Evolutionary conservation across 1,284 basidiomycete genomes (phyloP), one percentile per base, ranked within the genome.

Genomic region (Sutorius eximius): DNA sequence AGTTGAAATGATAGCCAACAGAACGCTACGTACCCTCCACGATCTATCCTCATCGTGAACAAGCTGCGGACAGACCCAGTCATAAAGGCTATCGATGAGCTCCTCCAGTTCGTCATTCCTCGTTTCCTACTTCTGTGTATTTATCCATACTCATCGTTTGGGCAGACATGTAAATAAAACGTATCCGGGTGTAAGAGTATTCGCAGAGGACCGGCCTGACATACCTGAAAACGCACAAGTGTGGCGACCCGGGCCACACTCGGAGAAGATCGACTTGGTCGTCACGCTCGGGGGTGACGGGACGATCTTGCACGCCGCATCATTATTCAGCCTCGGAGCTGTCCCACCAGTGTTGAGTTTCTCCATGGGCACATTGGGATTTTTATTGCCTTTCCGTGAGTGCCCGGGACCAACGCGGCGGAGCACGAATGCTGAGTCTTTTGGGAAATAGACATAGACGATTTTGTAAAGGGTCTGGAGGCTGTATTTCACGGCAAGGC

Each of bases 311-410:
- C 95, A 97, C 68, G 93, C 94, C 0, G 95, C 95, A 5, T 93
- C 93, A 24, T 76, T 98, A 7, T 98, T 98, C 71, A 91, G 88
- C 63, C 78, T 82, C 9, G 90, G 89, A 33, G 89, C 92, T 22
- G 95, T 97, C 13, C 95, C 95, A 2, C 95, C 96, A 0, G 95
- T 98, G 0, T 76, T 98, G 36, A 95, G 93, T 67, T 97, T 98
- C 73, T 95, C 91, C 0, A 93, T 98, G 91, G 96, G 95, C 8
- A 95, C 93, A 1, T 77, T 98, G 0, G 95, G 95, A 1, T 98
- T 98, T 71, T 75, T 98, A 16, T 79, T 98, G 18, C 95, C 96
- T 0, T 98, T 97, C 73, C 91, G 93, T 93, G 66, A 76, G 92
- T 80, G 5, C 45, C 58, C 45, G 53, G 24, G 24, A 5, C 38